Conservation (phyloP, 2,329 filamentous ascomycete genomes). For the Aspergillus uvarum region DNA sequence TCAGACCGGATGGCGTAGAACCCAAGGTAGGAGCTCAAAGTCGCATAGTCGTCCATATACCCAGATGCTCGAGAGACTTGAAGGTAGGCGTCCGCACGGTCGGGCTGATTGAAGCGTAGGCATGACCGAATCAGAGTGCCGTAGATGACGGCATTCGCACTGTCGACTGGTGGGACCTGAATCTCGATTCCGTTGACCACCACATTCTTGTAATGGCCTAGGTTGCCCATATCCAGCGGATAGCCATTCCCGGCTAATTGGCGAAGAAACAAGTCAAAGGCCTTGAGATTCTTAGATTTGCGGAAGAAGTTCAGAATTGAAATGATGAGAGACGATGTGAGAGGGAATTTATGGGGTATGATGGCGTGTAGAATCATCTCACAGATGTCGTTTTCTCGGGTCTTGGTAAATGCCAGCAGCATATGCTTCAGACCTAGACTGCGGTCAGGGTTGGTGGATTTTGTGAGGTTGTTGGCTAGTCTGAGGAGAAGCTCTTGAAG, state of each 20-base stretch:
- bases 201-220: conserved; percentile 26
- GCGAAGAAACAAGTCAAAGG: conserved; percentile 42
- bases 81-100: conserved; percentile 44
- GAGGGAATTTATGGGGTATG: conserved; percentile 38
- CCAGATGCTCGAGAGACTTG: conserved; percentile 35
- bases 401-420: conserved; percentile 39
- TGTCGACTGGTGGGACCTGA: conserved; percentile 36
- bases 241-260: conserved; percentile 38
- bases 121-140: conserved; percentile 38
- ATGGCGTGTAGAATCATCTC: conserved; percentile 40
- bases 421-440: conserved; percentile 34
- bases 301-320: conserved; percentile 40
- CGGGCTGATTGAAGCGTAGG: conserved; percentile 43
- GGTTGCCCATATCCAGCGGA: conserved; percentile 33
- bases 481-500: conserved; percentile 38
- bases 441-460: conserved; percentile 38
- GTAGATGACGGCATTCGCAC: conserved; percentile 35
- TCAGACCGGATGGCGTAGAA: conserved; percentile 39
- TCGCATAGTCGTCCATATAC: conserved; percentile 38
- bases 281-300: conserved; percentile 41
- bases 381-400: conserved; percentile 41
- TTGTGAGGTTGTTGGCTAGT: conserved; percentile 37
- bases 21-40: conserved; percentile 39
- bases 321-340: conserved; percentile 38
- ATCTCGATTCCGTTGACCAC: conserved; percentile 39